Conservation (phyloP, 768 basidiomycete genomes). For the Hygrocybe punicea region DNA sequence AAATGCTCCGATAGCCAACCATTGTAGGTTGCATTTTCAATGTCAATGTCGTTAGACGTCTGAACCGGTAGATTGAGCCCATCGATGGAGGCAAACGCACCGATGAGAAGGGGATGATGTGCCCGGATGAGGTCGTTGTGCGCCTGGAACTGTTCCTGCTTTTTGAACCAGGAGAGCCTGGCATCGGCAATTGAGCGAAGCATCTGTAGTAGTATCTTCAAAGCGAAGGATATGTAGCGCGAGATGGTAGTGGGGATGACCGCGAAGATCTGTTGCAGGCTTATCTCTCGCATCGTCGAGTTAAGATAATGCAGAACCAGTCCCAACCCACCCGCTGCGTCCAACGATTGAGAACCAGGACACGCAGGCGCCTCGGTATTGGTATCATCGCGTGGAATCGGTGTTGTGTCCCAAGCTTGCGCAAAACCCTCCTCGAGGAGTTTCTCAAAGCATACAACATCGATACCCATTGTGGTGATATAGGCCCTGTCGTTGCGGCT, state of each 20-base stretch:
- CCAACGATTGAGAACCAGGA: not conserved
- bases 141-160: conserved; percentile 28
- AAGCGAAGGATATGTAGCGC: not conserved
- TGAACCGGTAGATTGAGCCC: too few relatives aligned
- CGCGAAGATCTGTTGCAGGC: too few relatives aligned
- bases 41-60: too few relatives aligned
- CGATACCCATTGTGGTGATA: too few relatives aligned
- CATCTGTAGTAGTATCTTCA: not conserved
- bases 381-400: not conserved
- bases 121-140: conserved; percentile 23
- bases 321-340: not conserved
- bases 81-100: conserved; percentile 43
- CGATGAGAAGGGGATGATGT: conserved; percentile 34
- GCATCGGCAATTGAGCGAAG: not conserved
- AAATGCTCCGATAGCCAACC: conserved; percentile 39
- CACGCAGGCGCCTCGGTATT: not conserved
- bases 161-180: conserved; percentile 18
- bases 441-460: too few relatives aligned
- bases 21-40: too few relatives aligned
- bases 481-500: too few relatives aligned
- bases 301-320: too few relatives aligned
- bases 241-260: not conserved
- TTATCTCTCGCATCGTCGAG: too few relatives aligned
- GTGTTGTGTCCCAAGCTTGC: not conserved
- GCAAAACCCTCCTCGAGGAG: too few relatives aligned